Conservation (phyloP, 805 yeast genomes). For the Sugiyamaella floridensis region DNA sequence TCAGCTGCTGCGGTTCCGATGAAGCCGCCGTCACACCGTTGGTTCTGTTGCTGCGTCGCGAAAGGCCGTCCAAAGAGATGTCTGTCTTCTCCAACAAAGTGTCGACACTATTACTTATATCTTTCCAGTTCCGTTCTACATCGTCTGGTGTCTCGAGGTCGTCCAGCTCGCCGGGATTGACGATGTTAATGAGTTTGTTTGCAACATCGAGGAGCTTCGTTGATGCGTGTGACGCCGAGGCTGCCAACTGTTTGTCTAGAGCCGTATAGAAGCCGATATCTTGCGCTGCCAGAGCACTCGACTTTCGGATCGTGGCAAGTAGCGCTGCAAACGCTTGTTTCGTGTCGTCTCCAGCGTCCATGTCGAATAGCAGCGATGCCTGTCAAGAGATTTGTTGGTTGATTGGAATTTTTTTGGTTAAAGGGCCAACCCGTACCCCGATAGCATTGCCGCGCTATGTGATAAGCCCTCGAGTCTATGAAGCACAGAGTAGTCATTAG, state of each 20-base stretch:
- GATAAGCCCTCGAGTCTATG: background rate
- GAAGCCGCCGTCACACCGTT: background rate
- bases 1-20: background rate
- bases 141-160: conserved; percentile 38
- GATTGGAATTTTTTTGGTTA: background rate
- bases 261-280: conserved; percentile 73
- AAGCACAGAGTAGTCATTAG: background rate
- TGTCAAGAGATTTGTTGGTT: background rate
- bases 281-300: conserved; percentile 65
- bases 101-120: conserved; percentile 58
- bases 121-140: conserved; percentile 51
- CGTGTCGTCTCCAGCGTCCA: conserved; percentile 14
- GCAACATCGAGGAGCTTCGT: conserved; percentile 26
- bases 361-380: background rate
- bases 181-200: conserved; percentile 22
- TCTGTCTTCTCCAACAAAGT: conserved; percentile 70
- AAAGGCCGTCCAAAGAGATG: conserved; percentile 47
- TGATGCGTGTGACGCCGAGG: conserved; percentile 34
- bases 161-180: conserved; percentile 23
- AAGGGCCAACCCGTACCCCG: background rate
- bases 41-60: conserved; percentile 9
- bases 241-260: conserved; percentile 44
- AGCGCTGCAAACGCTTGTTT: conserved; percentile 38
- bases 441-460: background rate
- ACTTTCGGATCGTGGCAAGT: conserved; percentile 54